These are phyloP conservation scores for Naumovozyma dairenensis DNA, from an alignment of 805 yeast species.

Conservation along the genomic window DNA sequence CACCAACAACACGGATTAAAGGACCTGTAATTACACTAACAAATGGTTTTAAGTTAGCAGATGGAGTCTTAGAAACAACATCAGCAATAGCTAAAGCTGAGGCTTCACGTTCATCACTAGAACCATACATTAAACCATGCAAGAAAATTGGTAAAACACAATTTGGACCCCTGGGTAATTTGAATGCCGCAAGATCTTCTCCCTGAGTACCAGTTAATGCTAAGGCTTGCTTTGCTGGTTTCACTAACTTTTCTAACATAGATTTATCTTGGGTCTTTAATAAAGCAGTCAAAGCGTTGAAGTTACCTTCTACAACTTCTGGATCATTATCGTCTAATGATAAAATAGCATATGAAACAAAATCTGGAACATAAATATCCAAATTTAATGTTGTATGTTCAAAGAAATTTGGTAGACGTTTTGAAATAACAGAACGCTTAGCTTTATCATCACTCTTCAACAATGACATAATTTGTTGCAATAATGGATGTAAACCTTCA, in stretches of 20 bases:
- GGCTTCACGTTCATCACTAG: conserved; percentile 67
- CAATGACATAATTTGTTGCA: conserved; percentile 69
- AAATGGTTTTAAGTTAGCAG: conserved; percentile 71
- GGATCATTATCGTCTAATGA: conserved; percentile 62
- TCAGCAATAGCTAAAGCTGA: conserved; percentile 88
- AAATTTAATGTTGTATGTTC: conserved; percentile 56
- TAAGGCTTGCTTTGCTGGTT: conserved; percentile 71
- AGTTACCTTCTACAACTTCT: conserved; percentile 54
- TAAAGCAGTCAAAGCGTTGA: conserved; percentile 54
- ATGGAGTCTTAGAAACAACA: conserved; percentile 75
- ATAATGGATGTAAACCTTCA: conserved; percentile 73
- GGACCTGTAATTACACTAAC: conserved; percentile 96
- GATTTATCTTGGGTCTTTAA: conserved; percentile 68
- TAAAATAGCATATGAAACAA: conserved; percentile 59
- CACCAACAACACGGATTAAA: conserved; percentile 89
- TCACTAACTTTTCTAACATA: conserved; percentile 63
- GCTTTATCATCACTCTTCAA: conserved; percentile 65
- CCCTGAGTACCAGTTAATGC: conserved; percentile 51
- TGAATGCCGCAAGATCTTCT: conserved; percentile 63
- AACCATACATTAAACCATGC: conserved; percentile 94
- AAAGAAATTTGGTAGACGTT: conserved; percentile 66
- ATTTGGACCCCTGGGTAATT: conserved; percentile 69
- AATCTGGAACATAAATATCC: conserved; percentile 61
- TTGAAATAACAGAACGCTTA: conserved; percentile 54
- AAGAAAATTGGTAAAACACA: conserved; percentile 84